Percentiles rank a stretch among this genome's conserved stretches.
phyloP scores from a whole-genome alignment of 306 rosid genomes.

The Hippophae gyantsensis region DNA sequence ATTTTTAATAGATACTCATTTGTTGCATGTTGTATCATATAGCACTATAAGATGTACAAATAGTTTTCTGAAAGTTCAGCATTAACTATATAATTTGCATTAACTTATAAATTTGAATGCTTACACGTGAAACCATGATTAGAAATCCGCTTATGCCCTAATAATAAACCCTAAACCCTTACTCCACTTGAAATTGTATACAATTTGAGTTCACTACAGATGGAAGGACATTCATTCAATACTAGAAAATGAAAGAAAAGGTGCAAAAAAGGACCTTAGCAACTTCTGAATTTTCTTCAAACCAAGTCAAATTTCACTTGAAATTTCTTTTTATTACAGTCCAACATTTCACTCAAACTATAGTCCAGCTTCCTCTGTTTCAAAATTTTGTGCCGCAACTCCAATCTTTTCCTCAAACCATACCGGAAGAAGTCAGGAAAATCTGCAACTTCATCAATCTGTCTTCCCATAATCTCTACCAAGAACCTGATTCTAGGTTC shows the following conservation, averaged over 20 bases:
- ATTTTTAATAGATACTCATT: conserved; percentile 1
- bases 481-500: conserved; percentile 70
- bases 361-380: conserved; percentile 36
- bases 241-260: conserved; percentile 5
- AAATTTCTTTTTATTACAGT: conserved; percentile 75
- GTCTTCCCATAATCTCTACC: conserved; percentile 71
- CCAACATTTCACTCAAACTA: conserved; percentile 86
- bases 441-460: conserved; percentile 52
- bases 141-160: too few species aligned
- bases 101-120: neutral
- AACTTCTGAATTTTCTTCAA: conserved; percentile 31
- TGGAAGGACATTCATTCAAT: neutral
- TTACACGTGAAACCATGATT: neutral
- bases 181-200: neutral
- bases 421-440: conserved; percentile 80
- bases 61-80: conserved; percentile 1
- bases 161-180: neutral
- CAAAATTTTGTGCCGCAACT: conserved; percentile 52
- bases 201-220: neutral
- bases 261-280: conserved; percentile 16
- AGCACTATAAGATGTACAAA: too few species aligned
- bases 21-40: neutral
- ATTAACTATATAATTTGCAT: neutral
- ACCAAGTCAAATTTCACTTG: conserved; percentile 53
- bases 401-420: conserved; percentile 69